Conservation (phyloP, 345 rosid genomes). For the Tarenaya hassleriana region DNA sequence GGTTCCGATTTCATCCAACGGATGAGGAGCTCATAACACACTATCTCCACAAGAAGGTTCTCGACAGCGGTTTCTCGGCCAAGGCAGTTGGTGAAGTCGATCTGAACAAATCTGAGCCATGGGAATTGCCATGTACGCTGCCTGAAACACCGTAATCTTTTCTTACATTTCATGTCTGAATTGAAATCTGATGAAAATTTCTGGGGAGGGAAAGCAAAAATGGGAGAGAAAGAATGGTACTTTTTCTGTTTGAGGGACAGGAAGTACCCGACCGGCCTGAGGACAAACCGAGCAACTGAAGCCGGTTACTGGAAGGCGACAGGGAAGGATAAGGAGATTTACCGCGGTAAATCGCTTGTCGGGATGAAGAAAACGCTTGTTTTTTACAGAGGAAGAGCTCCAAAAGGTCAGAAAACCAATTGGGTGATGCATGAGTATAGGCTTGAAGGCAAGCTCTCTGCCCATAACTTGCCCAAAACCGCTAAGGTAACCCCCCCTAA, state of each 20-base stretch:
- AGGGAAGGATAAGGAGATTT: slow-evolving; percentile 84
- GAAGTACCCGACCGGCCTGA: slow-evolving; percentile 85
- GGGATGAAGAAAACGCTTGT: slow-evolving; percentile 97
- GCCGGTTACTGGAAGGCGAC: slow-evolving; percentile 99
- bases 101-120: slow-evolving; percentile 92
- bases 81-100: slow-evolving; percentile 92
- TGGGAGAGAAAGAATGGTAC: slow-evolving; percentile 97
- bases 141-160: background rate
- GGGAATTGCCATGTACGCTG: slow-evolving; percentile 89
- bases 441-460: slow-evolving; percentile 66
- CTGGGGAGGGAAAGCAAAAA: slow-evolving; percentile 72
- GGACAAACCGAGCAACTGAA: slow-evolving; percentile 87
- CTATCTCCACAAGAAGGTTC: slow-evolving; percentile 70
- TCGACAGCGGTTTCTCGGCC: slow-evolving; percentile 49
- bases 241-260: slow-evolving; percentile 86
- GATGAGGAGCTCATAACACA: slow-evolving; percentile 94
- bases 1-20: slow-evolving; percentile 88
- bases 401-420: slow-evolving; percentile 67
- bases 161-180: background rate
- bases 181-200: background rate
- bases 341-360: slow-evolving; percentile 58
- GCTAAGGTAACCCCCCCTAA: slow-evolving; percentile 60
- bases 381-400: slow-evolving; percentile 88
- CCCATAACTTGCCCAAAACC: slow-evolving; percentile 62
- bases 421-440: slow-evolving; percentile 96